Evolutionary conservation across 768 basidiomycete genomes (phyloP).

Genomic region (Suillus americanus): DNA sequence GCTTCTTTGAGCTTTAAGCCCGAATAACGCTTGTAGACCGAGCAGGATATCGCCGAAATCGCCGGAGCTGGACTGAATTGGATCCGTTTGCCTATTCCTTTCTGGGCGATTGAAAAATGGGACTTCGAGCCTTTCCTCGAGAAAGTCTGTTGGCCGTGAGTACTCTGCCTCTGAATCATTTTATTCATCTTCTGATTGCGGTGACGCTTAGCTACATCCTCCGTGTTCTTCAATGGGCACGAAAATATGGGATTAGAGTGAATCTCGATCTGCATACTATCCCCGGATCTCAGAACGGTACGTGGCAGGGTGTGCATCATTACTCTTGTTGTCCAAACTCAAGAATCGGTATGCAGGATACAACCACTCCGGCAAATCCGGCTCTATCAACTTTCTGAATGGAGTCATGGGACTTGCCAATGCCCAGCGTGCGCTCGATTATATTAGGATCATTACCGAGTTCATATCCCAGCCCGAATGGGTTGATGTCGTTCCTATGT

Average conservation of each 20-base stretch:
- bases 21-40: slow-evolving; percentile 53
- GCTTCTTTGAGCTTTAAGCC: not conserved
- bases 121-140: slow-evolving; percentile 75
- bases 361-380: slow-evolving; percentile 62
- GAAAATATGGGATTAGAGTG: slow-evolving; percentile 89
- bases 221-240: slow-evolving; percentile 74
- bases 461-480: slow-evolving; percentile 82
- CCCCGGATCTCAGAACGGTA: slow-evolving; percentile 80
- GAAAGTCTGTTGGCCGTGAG: slow-evolving; percentile 72
- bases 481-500: slow-evolving; percentile 57
- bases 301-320: slow-evolving; percentile 2
- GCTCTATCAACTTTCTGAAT: slow-evolving; percentile 59
- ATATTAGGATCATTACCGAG: slow-evolving; percentile 72
- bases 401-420: slow-evolving; percentile 87
- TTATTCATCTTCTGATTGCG: slow-evolving; percentile 1
- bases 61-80: slow-evolving; percentile 87
- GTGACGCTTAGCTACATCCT: slow-evolving; percentile 58
- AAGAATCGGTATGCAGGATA: slow-evolving; percentile 35
- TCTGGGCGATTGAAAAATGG: slow-evolving; percentile 84
- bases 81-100: slow-evolving; percentile 77
- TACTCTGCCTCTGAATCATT: slow-evolving; percentile 6
- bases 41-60: slow-evolving; percentile 86
- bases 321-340: not conserved
- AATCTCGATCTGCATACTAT: slow-evolving; percentile 77
- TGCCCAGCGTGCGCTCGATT: slow-evolving; percentile 74